Evolutionary conservation across 371 early-diverging fungal genomes (phyloP).

Genomic region (Mucor racemosus): DNA sequence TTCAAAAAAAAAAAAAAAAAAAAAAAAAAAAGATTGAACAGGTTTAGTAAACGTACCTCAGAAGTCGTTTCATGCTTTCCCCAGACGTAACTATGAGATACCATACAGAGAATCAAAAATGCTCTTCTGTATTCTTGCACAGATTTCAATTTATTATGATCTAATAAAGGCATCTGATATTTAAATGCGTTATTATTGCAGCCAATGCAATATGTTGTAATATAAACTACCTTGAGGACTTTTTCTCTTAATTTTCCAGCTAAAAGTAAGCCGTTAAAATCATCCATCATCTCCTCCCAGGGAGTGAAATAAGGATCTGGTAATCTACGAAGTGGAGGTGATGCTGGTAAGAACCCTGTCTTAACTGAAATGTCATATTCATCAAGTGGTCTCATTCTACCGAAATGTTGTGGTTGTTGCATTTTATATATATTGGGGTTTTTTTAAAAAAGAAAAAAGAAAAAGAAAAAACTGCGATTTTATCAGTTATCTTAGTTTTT

Average conservation of each 20-base stretch:
- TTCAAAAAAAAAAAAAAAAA: not conserved
- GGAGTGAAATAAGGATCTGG: slow-evolving; percentile 79
- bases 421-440: not conserved
- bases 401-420: slow-evolving; percentile 3
- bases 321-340: slow-evolving; percentile 76
- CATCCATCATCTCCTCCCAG: slow-evolving; percentile 87
- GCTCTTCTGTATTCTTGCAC: slow-evolving; percentile 83
- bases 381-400: slow-evolving; percentile 54
- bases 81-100: slow-evolving; percentile 94
- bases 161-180: slow-evolving; percentile 77
- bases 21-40: too few species aligned
- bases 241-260: slow-evolving; percentile 76
- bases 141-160: slow-evolving; percentile 60
- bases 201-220: not conserved
- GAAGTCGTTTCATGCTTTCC: slow-evolving; percentile 80
- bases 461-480: not conserved
- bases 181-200: not conserved
- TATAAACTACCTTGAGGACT: slow-evolving; percentile 67
- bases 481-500: not conserved
- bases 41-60: slow-evolving; percentile 58
- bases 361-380: slow-evolving; percentile 85
- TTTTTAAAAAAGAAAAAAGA: not conserved
- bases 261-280: slow-evolving; percentile 78
- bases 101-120: slow-evolving; percentile 82
- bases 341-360: slow-evolving; percentile 88